Evolutionary conservation across 352 stramenopile genomes (phyloP).

Genomic region (Thalassiosira livingstoniorum): DNA sequence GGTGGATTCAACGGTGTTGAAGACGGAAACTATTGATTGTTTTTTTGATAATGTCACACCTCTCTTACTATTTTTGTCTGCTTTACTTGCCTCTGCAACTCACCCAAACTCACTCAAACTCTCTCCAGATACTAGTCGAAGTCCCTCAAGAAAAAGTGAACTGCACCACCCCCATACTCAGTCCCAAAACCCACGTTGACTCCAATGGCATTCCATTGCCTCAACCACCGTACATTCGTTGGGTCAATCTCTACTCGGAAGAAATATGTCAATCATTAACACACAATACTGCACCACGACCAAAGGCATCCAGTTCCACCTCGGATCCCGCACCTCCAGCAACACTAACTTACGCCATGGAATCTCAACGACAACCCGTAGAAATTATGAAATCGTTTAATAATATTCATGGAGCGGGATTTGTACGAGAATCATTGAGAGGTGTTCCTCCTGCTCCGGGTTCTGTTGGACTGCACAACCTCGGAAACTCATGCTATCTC

Average conservation of each 20-base stretch:
- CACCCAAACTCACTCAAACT: not conserved
- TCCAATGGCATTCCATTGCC: conserved; percentile 31
- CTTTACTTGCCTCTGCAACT: not conserved
- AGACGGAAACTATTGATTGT: not conserved
- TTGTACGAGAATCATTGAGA: conserved; percentile 81
- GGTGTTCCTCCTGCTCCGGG: conserved; percentile 76
- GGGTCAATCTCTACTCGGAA: conserved; percentile 85
- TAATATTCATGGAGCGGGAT: conserved; percentile 76
- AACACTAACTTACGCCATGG: conserved; percentile 74
- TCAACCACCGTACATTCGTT: conserved; percentile 76
- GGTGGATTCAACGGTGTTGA: not conserved
- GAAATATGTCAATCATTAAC: conserved; percentile 83
- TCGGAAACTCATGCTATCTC: conserved; percentile 86
- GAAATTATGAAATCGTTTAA: conserved; percentile 82
- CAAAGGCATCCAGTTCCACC: conserved; percentile 15
- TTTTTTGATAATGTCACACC: not conserved
- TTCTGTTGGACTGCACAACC: conserved; percentile 87
- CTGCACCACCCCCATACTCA: conserved; percentile 17
- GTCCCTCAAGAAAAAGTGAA: conserved; percentile 72
- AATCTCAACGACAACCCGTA: conserved; percentile 65
- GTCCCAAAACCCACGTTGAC: conserved; percentile 9
- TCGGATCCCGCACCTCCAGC: too few relatives aligned
- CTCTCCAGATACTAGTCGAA: conserved; percentile 74
- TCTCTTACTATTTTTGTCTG: conserved; percentile 34
- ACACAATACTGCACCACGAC: conserved; percentile 72